Conservation (phyloP, 768 basidiomycete genomes). For the Amanita jacksonii region DNA sequence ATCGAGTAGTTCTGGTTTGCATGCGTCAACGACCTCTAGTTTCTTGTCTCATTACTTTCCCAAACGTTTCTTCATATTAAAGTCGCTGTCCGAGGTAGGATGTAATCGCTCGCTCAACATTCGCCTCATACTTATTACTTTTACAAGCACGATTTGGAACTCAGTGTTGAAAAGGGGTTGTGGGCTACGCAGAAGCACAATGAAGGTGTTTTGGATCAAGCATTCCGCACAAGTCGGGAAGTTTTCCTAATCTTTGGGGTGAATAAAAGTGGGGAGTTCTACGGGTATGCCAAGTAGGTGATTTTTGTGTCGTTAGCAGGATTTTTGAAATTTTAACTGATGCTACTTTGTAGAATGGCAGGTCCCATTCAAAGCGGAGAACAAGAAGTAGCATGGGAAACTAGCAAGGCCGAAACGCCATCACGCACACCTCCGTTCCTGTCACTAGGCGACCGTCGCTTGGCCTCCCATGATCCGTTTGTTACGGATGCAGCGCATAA, state of each 20-base stretch:
- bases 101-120: background rate
- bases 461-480: slow-evolving; percentile 14
- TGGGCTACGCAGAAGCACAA: slow-evolving; percentile 96
- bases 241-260: slow-evolving; percentile 89
- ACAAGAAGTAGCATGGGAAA: slow-evolving; percentile 48
- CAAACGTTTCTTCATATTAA: slow-evolving; percentile 86
- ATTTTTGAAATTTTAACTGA: background rate
- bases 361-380: slow-evolving; percentile 49
- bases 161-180: slow-evolving; percentile 65
- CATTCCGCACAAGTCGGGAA: slow-evolving; percentile 82
- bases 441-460: slow-evolving; percentile 26
- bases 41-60: slow-evolving; percentile 72
- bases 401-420: slow-evolving; percentile 14
- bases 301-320: background rate
- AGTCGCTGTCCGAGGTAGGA: slow-evolving; percentile 71
- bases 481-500: slow-evolving; percentile 6
- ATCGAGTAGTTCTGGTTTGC: slow-evolving; percentile 58
- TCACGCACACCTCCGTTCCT: slow-evolving; percentile 12
- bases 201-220: slow-evolving; percentile 84
- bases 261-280: slow-evolving; percentile 92
- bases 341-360: slow-evolving; percentile 47
- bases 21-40: slow-evolving; percentile 78
- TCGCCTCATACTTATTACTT: background rate
- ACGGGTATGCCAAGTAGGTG: slow-evolving; percentile 76
- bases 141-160: slow-evolving; percentile 69